Percentiles rank a stretch among this genome's conserved stretches.
Evolutionary conservation across 2,329 filamentous ascomycete species (phyloP).

Genomic region (Alternaria burnsii): DNA sequence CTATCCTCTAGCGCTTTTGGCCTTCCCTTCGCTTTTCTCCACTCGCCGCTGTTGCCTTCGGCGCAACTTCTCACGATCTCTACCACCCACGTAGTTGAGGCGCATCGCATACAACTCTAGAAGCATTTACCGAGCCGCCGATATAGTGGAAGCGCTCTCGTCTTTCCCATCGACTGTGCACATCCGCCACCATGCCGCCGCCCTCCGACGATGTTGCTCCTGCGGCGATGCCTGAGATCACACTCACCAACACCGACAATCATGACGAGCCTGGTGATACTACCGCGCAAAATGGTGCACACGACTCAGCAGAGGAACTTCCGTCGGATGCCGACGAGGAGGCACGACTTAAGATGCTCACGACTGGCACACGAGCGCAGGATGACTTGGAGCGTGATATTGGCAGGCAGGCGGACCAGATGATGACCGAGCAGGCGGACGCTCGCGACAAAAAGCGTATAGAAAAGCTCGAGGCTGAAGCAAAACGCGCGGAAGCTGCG

Average conservation of each 20-base stretch:
- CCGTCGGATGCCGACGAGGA: slow-evolving; percentile 52
- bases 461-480: slow-evolving; percentile 60
- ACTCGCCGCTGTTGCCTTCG: slow-evolving; percentile 25
- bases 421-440: slow-evolving; percentile 69
- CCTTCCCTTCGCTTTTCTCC: slow-evolving; percentile 1
- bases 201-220: slow-evolving; percentile 17
- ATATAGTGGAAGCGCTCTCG: background rate
- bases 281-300: slow-evolving; percentile 16
- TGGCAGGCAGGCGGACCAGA: slow-evolving; percentile 67
- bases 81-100: background rate
- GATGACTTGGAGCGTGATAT: slow-evolving; percentile 92
- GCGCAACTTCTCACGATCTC: slow-evolving; percentile 12
- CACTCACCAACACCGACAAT: slow-evolving; percentile 15
- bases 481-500: slow-evolving; percentile 71
- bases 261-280: slow-evolving; percentile 13
- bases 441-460: slow-evolving; percentile 70
- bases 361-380: slow-evolving; percentile 72
- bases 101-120: background rate
- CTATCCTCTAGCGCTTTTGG: background rate
- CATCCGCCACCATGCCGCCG: slow-evolving; percentile 18
- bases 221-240: slow-evolving; percentile 18
- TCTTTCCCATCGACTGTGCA: background rate
- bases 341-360: slow-evolving; percentile 50
- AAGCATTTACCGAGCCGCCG: background rate
- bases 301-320: slow-evolving; percentile 28